Percentiles rank a stretch among this genome's conserved stretches.
Evolutionary conservation across 2,329 filamentous ascomycete species (phyloP).

Genomic region (Alternaria ventricosa): DNA sequence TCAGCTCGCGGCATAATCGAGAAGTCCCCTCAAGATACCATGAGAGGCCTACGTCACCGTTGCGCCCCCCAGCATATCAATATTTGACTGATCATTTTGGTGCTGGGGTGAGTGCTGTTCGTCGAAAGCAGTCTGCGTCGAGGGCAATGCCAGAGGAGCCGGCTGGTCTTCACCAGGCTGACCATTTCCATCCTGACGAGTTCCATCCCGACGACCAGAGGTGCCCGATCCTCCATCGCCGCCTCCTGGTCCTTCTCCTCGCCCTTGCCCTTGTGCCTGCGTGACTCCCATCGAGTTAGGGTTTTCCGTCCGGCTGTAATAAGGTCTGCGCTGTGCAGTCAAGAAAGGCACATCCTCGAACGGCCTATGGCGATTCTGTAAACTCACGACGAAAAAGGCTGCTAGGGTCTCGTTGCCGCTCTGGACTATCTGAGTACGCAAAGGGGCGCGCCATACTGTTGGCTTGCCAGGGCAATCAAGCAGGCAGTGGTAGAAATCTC

Average conservation of each 20-base stretch:
- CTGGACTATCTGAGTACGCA: neutral
- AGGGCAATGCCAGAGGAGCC: neutral
- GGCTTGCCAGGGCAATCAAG: neutral
- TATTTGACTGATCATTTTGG: neutral
- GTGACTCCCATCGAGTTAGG: neutral
- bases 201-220: neutral
- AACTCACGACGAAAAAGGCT: neutral
- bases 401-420: neutral
- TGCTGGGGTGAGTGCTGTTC: neutral
- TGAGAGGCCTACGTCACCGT: neutral
- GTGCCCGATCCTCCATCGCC: neutral
- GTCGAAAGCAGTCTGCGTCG: neutral
- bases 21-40: neutral
- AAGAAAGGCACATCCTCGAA: neutral
- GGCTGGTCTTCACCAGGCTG: neutral
- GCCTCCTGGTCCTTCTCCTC: neutral
- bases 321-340: neutral
- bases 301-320: neutral
- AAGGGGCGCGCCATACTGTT: neutral
- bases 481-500: neutral
- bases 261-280: neutral
- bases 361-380: neutral
- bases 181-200: neutral
- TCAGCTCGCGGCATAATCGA: neutral
- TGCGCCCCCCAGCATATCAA: neutral